phyloP scores from a whole-genome alignment of 805 yeast genomes.

The Candida golubevii region DNA sequence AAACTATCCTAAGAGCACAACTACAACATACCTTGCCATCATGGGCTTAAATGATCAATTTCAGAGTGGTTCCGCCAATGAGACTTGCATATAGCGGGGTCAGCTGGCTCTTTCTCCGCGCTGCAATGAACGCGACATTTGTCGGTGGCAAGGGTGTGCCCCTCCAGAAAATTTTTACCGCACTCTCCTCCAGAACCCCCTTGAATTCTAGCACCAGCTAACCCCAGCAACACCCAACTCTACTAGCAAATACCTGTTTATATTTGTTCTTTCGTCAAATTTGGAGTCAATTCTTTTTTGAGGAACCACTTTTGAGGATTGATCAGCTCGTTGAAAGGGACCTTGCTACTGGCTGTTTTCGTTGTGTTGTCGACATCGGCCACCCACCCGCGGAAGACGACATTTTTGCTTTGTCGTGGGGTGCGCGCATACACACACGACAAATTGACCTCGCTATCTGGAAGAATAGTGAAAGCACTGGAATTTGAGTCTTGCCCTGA shows the following conservation, averaged over 20 bases:
- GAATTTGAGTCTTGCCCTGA: not conserved
- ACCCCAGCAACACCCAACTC: not conserved
- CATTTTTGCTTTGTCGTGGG: constrained; percentile 16
- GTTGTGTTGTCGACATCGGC: constrained; percentile 12
- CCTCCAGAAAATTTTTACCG: constrained; percentile 15
- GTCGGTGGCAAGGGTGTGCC: constrained; percentile 10
- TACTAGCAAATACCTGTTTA: not conserved
- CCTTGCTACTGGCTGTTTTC: constrained; percentile 1
- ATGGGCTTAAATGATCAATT: no score
- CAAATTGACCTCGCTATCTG: constrained; percentile 2
- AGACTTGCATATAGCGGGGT: no score
- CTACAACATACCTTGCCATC: no score
- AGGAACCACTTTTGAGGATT: constrained; percentile 1
- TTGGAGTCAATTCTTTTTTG: constrained; percentile 1
- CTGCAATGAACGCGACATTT: constrained; percentile 12
- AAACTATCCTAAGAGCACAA: no score
- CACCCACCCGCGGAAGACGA: constrained; percentile 15
- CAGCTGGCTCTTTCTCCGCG: no score
- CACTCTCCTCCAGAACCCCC: constrained; percentile 14
- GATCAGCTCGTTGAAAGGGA: constrained; percentile 1
- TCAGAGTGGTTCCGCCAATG: no score
- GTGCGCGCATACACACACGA: constrained; percentile 8
- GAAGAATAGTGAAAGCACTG: not conserved
- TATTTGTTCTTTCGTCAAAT: not conserved
- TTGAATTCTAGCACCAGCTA: constrained; percentile 6